Conservation (phyloP, 1,139 yeast genomes). For the Hanseniaspora uvarum region DNA sequence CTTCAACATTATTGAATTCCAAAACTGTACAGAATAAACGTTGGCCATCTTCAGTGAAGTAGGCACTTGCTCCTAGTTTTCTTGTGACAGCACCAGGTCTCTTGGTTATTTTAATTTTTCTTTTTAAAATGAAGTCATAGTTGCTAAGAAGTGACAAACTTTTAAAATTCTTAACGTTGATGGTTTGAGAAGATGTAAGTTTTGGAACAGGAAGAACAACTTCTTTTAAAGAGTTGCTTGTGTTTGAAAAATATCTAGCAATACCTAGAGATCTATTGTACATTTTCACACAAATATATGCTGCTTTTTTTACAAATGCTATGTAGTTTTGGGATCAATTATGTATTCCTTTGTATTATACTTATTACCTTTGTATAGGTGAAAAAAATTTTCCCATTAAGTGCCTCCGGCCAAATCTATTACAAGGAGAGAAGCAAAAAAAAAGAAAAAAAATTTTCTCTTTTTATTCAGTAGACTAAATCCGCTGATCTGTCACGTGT, state of each 20-base stretch:
- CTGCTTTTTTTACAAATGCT: not conserved
- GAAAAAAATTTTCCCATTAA: too few species aligned
- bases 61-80: conserved; percentile 85
- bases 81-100: conserved; percentile 79
- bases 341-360: too few species aligned
- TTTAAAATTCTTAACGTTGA: conserved; percentile 10
- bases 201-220: not conserved
- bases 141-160: conserved; percentile 5
- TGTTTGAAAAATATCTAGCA: not conserved
- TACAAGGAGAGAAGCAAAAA: too few species aligned
- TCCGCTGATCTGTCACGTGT: too few species aligned
- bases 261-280: not conserved
- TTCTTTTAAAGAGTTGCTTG: not conserved
- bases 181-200: conserved; percentile 5
- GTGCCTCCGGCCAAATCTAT: too few species aligned
- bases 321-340: not conserved
- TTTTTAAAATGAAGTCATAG: conserved; percentile 28
- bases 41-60: conserved; percentile 60
- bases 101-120: conserved; percentile 55
- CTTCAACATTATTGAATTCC: conserved; percentile 83
- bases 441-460: too few species aligned
- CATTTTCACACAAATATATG: not conserved
- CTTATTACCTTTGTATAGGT: too few species aligned
- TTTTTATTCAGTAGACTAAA: too few species aligned
- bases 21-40: conserved; percentile 73